Evolutionary conservation across 805 yeast genomes (phyloP), one percentile per base, ranked within the genome.

Genomic region (Lachancea sp.): DNA sequence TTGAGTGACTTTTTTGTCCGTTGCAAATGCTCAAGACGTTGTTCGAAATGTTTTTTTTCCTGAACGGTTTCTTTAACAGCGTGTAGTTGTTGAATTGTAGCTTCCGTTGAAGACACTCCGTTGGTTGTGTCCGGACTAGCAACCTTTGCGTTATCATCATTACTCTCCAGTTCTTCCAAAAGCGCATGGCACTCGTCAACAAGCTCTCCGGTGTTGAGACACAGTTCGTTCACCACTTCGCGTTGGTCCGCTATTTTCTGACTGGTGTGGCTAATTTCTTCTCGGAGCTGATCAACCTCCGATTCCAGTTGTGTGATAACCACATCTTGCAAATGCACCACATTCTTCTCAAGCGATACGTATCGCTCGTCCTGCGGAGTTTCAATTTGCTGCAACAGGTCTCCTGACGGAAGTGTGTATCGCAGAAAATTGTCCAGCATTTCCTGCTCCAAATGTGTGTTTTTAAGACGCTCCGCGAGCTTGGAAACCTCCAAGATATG

Each of bases 381-480:
- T 3, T 51, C 47, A 2, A 62, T 27, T 19, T 53, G 52, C 19
- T 53, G 52, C 36, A 53, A 34, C 8, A 50, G 38, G 18, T 51
- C 50, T n/a, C 53, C 42, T 3, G 61, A 51, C 6, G 63, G 56
- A 17, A 62, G 50, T 0, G 60, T 59, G 20, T 56, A 55, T 19
- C 67, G 52, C 30, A 62, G 47, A 41, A 62, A 62, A 42, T 56
- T 54, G 41, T 63, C 67, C 19, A 63, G 43, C 0, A 63, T 51
- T 37, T 63, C 67, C 44, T 60, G 62, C 43, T 63, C 63, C 41
- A 63, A 45, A 49, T 63, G 60, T 13, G 57, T 49, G 35, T 49
- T 35, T 30, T 54, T 57, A 25, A 63, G 38, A 6, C 52, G 38
- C 16, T 53, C 54, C 10, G 59, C 49, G n/a, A 61, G 40, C 29